These are phyloP conservation scores for Erythrophleum ivorense DNA, from an alignment of 331 rosid species.

Conservation along the genomic window DNA sequence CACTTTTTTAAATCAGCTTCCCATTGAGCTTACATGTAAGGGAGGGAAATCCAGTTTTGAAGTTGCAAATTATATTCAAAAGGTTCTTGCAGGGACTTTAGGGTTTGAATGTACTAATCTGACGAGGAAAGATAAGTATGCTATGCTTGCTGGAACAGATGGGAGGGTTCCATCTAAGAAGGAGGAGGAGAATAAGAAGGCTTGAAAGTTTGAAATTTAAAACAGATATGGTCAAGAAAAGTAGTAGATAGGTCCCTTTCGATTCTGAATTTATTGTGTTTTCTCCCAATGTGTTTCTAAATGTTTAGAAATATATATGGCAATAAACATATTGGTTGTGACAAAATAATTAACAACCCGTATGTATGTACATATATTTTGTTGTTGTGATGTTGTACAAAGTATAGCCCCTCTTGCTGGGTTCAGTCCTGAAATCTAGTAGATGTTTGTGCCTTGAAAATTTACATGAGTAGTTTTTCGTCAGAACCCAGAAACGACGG, in stretches of 20 bases:
- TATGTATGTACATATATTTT: neutral
- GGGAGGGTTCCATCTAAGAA: constrained; percentile 69
- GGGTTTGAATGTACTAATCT: constrained; percentile 92
- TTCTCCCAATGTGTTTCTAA: constrained; percentile 22
- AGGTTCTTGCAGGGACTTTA: constrained; percentile 79
- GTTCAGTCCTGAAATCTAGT: neutral
- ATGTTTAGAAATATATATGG: constrained; percentile 8
- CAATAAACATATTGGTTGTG: neutral
- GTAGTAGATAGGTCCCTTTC: constrained; percentile 1
- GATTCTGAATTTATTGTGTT: constrained; percentile 24
- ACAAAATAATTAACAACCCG: neutral
- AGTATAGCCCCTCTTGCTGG: neutral
- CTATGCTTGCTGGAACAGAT: constrained; percentile 87
- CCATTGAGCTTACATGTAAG: constrained; percentile 70
- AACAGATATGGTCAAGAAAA: neutral
- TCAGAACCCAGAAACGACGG: too few relatives aligned
- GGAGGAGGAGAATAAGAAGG: constrained; percentile 30
- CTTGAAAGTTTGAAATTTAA: constrained; percentile 15
- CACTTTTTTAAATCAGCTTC: constrained; percentile 80
- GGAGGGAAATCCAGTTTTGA: constrained; percentile 80
- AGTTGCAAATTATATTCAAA: constrained; percentile 89
- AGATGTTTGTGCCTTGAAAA: too few relatives aligned
- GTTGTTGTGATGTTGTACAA: neutral
- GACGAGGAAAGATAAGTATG: constrained; percentile 90
- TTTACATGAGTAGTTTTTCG: too few relatives aligned